Percentiles rank a stretch among this genome's conserved stretches.
Conservation (phyloP, 2,329 filamentous ascomycete species). For the Aspergillus sp. region DNA sequence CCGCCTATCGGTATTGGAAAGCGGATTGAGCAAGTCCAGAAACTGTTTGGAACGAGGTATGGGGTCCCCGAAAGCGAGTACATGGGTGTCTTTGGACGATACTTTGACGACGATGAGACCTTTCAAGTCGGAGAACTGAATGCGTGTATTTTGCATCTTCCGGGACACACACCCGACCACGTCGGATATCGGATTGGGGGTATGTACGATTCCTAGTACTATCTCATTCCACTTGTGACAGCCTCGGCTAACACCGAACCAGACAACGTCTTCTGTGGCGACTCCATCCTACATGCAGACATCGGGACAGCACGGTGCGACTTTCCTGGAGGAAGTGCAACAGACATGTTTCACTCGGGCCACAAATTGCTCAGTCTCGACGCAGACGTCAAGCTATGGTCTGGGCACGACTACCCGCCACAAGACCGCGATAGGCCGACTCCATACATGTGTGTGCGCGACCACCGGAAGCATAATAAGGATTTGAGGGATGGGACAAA, state of each 20-base stretch:
- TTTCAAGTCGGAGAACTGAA: slow-evolving; percentile 57
- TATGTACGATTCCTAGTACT: background rate
- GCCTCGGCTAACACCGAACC: background rate
- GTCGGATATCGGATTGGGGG: slow-evolving; percentile 60
- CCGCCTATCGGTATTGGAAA: slow-evolving; percentile 61
- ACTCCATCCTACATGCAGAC: slow-evolving; percentile 57
- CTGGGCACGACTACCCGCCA: slow-evolving; percentile 57
- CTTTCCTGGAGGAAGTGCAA: slow-evolving; percentile 56
- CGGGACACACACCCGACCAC: slow-evolving; percentile 66
- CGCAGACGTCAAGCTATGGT: slow-evolving; percentile 53
- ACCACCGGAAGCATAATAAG: slow-evolving; percentile 54
- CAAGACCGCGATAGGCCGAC: slow-evolving; percentile 17
- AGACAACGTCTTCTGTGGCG: slow-evolving; percentile 53
- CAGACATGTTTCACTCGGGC: slow-evolving; percentile 50
- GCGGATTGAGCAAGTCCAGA: slow-evolving; percentile 58
- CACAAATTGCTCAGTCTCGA: slow-evolving; percentile 49
- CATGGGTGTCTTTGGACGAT: slow-evolving; percentile 54
- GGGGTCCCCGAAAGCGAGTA: slow-evolving; percentile 51
- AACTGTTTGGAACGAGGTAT: slow-evolving; percentile 56
- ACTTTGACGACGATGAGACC: slow-evolving; percentile 59
- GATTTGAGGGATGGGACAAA: slow-evolving; percentile 51
- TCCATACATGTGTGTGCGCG: slow-evolving; percentile 38
- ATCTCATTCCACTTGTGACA: background rate
- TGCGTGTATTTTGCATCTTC: slow-evolving; percentile 58
- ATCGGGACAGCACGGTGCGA: slow-evolving; percentile 58